Conservation (phyloP, 2,329 filamentous ascomycete species). For the Tolypocladium tropicale region DNA sequence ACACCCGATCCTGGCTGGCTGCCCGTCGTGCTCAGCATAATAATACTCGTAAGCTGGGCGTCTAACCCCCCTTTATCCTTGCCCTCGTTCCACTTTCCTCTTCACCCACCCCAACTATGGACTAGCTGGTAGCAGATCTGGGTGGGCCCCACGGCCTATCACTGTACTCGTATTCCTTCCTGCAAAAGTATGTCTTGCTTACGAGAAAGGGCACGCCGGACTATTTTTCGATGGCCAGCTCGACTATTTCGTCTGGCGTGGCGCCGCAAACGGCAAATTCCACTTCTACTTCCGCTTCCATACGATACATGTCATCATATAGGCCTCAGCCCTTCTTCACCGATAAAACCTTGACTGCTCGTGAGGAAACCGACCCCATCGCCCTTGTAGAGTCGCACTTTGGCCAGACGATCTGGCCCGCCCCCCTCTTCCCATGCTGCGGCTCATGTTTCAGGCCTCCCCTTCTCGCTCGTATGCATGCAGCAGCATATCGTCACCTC, state of each 20-base stretch:
- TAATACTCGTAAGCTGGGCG: background rate
- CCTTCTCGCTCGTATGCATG: background rate
- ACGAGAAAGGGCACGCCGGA: background rate
- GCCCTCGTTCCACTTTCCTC: background rate
- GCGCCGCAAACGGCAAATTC: background rate
- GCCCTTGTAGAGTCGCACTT: background rate
- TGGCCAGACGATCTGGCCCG: background rate
- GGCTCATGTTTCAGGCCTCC: background rate
- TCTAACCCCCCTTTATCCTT: background rate
- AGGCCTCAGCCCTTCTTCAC: background rate
- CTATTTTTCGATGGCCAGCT: background rate
- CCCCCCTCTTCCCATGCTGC: background rate
- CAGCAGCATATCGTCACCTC: background rate
- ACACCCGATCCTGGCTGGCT: background rate
- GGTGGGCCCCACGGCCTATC: background rate
- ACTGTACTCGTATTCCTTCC: background rate
- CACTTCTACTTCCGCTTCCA: background rate
- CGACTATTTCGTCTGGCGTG: background rate
- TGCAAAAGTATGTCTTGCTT: background rate
- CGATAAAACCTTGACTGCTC: background rate
- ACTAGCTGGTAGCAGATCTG: background rate
- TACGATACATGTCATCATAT: background rate
- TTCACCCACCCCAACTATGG: background rate
- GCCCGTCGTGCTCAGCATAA: background rate
- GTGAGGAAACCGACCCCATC: no score